Conservation (phyloP, 2,329 filamentous ascomycete genomes). For the Dactylellina haptotyla region DNA sequence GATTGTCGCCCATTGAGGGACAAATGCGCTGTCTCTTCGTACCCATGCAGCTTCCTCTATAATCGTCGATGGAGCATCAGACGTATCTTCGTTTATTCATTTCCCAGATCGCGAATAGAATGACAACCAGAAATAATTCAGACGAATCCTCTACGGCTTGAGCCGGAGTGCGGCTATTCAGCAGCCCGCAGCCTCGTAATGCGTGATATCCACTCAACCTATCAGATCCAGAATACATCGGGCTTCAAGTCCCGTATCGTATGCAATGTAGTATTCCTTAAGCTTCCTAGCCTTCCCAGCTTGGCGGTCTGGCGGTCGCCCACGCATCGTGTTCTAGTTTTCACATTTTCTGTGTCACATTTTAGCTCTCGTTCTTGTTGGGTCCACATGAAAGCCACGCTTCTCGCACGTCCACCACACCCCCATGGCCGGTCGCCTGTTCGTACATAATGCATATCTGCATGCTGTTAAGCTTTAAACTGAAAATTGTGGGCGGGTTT, state of each 20-base stretch:
- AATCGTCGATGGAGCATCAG: constrained; percentile 7
- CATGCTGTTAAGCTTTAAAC: constrained; percentile 10
- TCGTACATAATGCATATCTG: constrained; percentile 29
- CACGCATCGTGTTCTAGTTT: neutral
- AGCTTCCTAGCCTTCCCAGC: neutral
- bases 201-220: constrained; percentile 25
- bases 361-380: constrained; percentile 14
- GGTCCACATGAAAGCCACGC: constrained; percentile 5
- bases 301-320: neutral
- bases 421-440: no score
- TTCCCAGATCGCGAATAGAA: constrained; percentile 2
- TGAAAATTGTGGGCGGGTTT: constrained; percentile 34
- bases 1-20: constrained; percentile 27
- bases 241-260: constrained; percentile 1
- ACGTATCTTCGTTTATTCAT: no score
- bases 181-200: constrained; percentile 24
- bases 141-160: constrained; percentile 46
- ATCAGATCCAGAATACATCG: constrained; percentile 24
- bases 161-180: constrained; percentile 30
- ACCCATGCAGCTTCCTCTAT: constrained; percentile 12
- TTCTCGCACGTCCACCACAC: neutral
- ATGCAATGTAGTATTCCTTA: neutral
- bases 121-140: no score
- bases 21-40: constrained; percentile 32
- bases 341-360: constrained; percentile 28